Evolutionary conservation across 2,329 filamentous ascomycete genomes (phyloP).

Genomic region (Fusarium duplospermum): DNA sequence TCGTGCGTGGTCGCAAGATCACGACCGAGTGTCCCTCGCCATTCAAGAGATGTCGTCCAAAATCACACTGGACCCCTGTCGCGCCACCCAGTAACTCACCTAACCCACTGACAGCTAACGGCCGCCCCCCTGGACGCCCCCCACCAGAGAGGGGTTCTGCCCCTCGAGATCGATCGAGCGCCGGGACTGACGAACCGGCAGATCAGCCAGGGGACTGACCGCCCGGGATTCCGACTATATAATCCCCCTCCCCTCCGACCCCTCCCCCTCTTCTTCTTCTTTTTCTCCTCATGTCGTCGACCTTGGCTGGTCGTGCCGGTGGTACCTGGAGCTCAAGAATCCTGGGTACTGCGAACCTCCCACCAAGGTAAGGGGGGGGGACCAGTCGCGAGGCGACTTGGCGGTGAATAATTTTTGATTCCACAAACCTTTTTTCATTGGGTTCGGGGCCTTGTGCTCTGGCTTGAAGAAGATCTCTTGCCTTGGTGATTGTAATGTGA

Average conservation of each 20-base stretch:
- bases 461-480: slow-evolving; percentile 37
- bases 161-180: not conserved
- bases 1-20: slow-evolving; percentile 10
- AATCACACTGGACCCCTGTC: not conserved
- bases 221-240: slow-evolving; percentile 8
- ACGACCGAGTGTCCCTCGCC: slow-evolving; percentile 16
- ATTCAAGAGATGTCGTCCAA: slow-evolving; percentile 10
- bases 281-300: not conserved
- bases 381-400: not conserved
- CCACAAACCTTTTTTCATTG: slow-evolving; percentile 36
- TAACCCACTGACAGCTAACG: slow-evolving; percentile 13
- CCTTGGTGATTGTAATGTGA: not conserved
- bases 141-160: not conserved
- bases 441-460: slow-evolving; percentile 16
- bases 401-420: slow-evolving; percentile 33
- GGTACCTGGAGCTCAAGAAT: slow-evolving; percentile 21
- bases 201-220: slow-evolving; percentile 25
- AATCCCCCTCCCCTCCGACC: not conserved
- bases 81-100: slow-evolving; percentile 1
- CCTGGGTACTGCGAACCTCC: slow-evolving; percentile 16
- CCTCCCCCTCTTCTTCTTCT: not conserved
- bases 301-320: slow-evolving; percentile 8
- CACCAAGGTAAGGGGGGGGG: not conserved
- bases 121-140: not conserved
- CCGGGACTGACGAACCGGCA: slow-evolving; percentile 8